Base-by-base conservation (phyloP, 257 asterid species). In the Rehmannia glutinosa region DNA sequence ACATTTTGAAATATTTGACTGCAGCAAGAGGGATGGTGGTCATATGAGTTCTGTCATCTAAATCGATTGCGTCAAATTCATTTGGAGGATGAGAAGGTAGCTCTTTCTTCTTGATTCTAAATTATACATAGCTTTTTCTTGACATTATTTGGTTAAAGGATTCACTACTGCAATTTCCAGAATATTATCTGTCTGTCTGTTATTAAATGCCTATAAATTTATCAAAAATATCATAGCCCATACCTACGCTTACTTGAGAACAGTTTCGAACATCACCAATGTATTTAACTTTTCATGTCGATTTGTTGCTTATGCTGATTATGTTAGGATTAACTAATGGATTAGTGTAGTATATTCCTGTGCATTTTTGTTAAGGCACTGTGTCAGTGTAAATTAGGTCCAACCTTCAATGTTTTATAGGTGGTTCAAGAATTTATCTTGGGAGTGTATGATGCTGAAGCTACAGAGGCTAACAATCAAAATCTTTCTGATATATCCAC, bases 1-100 rank as follows among this genome's bases (percentile, higher is more conserved):
- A 66, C 68, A 21, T 66, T 66, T 38, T 64, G 69, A 60, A 68
- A 70, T 55, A 38, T 60, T 69, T 71, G 53, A 47, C 46, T 77
- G 81, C 96, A 94, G 99, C 97, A 88, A 91, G 99, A 94, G 72
- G 99, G 99, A 70, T 94, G 99, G 99, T 94, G 99, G 99, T 80
- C 97, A 45, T 94, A 94, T 81, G 99, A 94, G 80, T 91, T 94
- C 73, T 94, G 99, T 74, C 84, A 88, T 74, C 84, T 85, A 80
- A 81, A 77, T 76, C 80, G 63, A 64, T 46, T 94, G 82, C 89
- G 98, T 8, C 99, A 94, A 77, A 69, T 94, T 76, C 99, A 94
- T 77, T 10, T 84, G 85, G 99, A 94, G 86, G 97, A 87, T 62
- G 97, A 81, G 0, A 87, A 91, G 97, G 99, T 94, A 83, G 64